Conservation (phyloP, 805 yeast genomes). For the Maudiozyma barnettii region DNA sequence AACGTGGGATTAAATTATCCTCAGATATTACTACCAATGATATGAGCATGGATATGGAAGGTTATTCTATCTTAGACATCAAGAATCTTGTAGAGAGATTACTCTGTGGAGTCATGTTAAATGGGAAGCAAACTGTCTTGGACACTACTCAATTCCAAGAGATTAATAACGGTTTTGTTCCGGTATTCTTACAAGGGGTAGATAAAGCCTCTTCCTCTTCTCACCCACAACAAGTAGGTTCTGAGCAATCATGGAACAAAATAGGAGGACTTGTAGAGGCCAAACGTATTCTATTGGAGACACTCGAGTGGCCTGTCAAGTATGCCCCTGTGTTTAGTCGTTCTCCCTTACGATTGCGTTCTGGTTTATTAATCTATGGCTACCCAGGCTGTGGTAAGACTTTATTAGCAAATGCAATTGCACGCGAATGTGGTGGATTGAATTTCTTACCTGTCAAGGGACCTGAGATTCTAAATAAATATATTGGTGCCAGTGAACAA, state of each 20-base stretch:
- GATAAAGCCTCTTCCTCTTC: constrained; percentile 29
- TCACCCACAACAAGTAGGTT: not conserved
- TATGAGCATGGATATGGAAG: constrained; percentile 68
- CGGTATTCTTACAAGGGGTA: constrained; percentile 78
- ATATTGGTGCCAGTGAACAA: constrained; percentile 96
- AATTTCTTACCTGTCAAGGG: constrained; percentile 92
- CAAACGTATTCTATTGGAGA: constrained; percentile 67
- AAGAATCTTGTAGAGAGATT: constrained; percentile 63
- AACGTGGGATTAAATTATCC: constrained; percentile 6
- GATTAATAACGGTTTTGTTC: constrained; percentile 62
- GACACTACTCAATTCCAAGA: constrained; percentile 27
- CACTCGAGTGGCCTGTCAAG: constrained; percentile 94
- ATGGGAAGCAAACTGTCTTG: not conserved
- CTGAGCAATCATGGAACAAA: constrained; percentile 54
- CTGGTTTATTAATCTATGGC: constrained; percentile 86
- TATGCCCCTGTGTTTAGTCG: constrained; percentile 90
- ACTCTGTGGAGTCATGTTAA: constrained; percentile 36
- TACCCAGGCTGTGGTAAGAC: constrained; percentile 98
- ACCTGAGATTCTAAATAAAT: constrained; percentile 89
- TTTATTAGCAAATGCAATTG: constrained; percentile 82
- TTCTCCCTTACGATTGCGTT: constrained; percentile 78
- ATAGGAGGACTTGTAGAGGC: constrained; percentile 83
- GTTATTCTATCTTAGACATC: constrained; percentile 78
- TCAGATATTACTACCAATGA: constrained; percentile 37
- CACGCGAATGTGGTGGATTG: constrained; percentile 76